Percentiles rank a stretch among this genome's conserved stretches.
Conservation (phyloP, 352 stramenopile genomes). For the Globisporangium parvum region DNA sequence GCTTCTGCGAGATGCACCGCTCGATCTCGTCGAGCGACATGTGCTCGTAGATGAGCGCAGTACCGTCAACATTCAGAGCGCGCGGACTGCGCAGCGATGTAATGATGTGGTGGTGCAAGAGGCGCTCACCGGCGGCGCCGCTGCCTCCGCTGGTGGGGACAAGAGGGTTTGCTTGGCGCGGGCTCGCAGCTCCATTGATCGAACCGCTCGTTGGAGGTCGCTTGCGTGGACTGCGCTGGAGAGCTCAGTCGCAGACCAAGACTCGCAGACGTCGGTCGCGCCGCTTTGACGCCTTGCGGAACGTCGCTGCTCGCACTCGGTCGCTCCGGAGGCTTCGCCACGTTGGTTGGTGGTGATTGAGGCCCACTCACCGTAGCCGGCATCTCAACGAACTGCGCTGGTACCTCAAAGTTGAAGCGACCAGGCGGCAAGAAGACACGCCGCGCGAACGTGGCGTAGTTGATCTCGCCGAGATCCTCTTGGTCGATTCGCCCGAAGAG, state of each 20-base stretch:
- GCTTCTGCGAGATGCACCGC: slow-evolving; percentile 44
- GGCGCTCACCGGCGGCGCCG: too few relatives aligned
- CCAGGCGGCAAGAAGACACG: slow-evolving; percentile 45
- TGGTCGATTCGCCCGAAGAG: slow-evolving; percentile 60
- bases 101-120: slow-evolving; percentile 2
- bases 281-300: background rate
- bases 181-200: background rate
- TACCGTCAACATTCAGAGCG: slow-evolving; percentile 13
- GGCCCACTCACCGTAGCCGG: background rate
- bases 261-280: background rate
- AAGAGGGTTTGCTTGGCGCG: background rate
- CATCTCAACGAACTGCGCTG: background rate
- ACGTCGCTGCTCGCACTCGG: background rate
- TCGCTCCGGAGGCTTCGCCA: background rate
- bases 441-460: slow-evolving; percentile 52
- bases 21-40: slow-evolving; percentile 50
- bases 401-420: slow-evolving; percentile 19
- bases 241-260: background rate
- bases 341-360: background rate
- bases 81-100: slow-evolving; percentile 7
- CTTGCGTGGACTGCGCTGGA: slow-evolving; percentile 1
- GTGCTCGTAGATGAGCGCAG: slow-evolving; percentile 38
- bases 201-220: background rate
- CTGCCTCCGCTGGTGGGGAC: background rate
- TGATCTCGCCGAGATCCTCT: slow-evolving; percentile 60